Evolutionary conservation across 1,284 basidiomycete genomes (phyloP).

Genomic region (Ustilago tritici): DNA sequence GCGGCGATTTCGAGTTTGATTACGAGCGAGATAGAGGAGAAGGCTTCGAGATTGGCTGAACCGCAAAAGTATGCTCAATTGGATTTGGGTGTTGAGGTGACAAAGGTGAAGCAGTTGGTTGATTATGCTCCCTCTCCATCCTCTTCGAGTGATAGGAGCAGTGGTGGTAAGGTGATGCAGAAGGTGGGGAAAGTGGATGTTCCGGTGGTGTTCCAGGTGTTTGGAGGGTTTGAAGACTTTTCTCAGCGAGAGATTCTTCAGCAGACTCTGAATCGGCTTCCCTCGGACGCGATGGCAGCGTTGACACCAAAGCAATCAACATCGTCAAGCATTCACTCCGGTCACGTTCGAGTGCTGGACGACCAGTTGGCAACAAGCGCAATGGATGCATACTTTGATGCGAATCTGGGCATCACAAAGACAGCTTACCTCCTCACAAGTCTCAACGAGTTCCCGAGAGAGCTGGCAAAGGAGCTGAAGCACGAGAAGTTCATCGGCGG

Average conservation of each 20-base stretch:
- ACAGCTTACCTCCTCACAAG: conserved; percentile 38
- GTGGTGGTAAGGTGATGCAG: not conserved
- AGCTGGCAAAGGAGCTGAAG: conserved; percentile 41
- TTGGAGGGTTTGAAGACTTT: conserved; percentile 64
- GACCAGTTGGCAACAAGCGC: conserved; percentile 10
- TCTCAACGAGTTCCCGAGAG: conserved; percentile 29
- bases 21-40: conserved; percentile 49
- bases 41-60: conserved; percentile 38
- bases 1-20: conserved; percentile 37
- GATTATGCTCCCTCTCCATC: conserved; percentile 20
- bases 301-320: not conserved
- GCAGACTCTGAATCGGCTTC: conserved; percentile 23
- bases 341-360: conserved; percentile 35
- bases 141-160: not conserved
- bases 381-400: conserved; percentile 38
- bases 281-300: not conserved
- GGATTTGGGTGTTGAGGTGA: conserved; percentile 34
- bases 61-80: conserved; percentile 32
- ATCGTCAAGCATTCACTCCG: conserved; percentile 55
- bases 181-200: conserved; percentile 14
- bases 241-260: conserved; percentile 56
- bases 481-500: conserved; percentile 47
- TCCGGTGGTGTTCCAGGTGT: conserved; percentile 32
- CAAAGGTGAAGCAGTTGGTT: conserved; percentile 24
- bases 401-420: conserved; percentile 36